These are phyloP conservation scores for Viola pubescens DNA, from an alignment of 441 rosid species.

Conservation along the genomic window DNA sequence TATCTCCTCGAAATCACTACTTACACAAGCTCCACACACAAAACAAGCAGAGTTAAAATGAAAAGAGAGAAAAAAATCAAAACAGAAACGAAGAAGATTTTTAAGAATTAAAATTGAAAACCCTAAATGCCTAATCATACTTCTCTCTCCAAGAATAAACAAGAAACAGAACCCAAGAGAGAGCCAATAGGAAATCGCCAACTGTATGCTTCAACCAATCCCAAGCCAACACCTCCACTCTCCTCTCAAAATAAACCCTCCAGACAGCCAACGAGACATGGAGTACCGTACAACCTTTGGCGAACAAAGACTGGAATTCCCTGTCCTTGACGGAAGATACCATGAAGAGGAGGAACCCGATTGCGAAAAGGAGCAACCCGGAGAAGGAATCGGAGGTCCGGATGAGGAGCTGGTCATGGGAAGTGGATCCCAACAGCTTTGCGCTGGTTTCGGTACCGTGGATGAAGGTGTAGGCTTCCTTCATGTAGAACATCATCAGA, in stretches of 20 bases:
- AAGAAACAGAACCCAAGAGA: constrained; percentile 61
- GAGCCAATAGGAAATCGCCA: constrained; percentile 48
- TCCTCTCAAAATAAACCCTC: constrained; percentile 50
- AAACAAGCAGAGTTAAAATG: too few relatives aligned
- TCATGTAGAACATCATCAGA: constrained; percentile 57
- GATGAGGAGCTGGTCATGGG: constrained; percentile 61
- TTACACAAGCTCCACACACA: too few relatives aligned
- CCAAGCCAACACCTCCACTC: constrained; percentile 59
- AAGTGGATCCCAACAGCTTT: constrained; percentile 50
- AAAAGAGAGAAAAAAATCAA: not conserved
- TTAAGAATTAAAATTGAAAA: not conserved
- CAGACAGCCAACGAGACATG: constrained; percentile 52
- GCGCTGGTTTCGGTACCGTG: constrained; percentile 51
- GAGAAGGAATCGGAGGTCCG: constrained; percentile 65
- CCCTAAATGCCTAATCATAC: constrained; percentile 35
- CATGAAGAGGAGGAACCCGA: constrained; percentile 60
- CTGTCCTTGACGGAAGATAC: constrained; percentile 48
- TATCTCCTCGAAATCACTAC: too few relatives aligned
- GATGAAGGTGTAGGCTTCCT: constrained; percentile 43
- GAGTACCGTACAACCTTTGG: constrained; percentile 53
- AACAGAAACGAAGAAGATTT: not conserved
- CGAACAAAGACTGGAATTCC: constrained; percentile 55
- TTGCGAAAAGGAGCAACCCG: constrained; percentile 50
- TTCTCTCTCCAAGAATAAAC: constrained; percentile 71
- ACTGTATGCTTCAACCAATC: constrained; percentile 54